Conservation (phyloP, 805 yeast genomes). For the Ogataea thermomethanolica region DNA sequence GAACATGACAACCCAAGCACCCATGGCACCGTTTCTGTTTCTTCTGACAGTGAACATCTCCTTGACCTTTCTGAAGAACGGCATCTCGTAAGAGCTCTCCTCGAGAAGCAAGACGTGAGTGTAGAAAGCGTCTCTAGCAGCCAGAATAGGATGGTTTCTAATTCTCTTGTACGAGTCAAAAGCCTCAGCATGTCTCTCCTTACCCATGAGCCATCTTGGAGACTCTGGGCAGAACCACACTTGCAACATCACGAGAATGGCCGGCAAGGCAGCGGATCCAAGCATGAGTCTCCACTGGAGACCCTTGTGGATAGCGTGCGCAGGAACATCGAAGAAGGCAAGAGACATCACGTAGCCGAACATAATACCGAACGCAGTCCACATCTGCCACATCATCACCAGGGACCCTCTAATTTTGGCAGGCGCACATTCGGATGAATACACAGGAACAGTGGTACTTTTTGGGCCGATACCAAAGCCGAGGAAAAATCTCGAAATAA, state of each 20-base stretch:
- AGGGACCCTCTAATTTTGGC: slow-evolving; percentile 61
- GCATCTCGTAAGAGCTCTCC: slow-evolving; percentile 49
- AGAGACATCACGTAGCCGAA: slow-evolving; percentile 63
- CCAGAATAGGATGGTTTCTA: slow-evolving; percentile 51
- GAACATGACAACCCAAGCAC: slow-evolving; percentile 79
- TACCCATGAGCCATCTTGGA: slow-evolving; percentile 77
- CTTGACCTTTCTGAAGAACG: slow-evolving; percentile 44
- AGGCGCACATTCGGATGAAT: slow-evolving; percentile 64
- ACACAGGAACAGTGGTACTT: slow-evolving; percentile 68
- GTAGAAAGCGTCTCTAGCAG: slow-evolving; percentile 70
- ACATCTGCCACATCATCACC: slow-evolving; percentile 73
- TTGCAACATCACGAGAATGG: slow-evolving; percentile 54
- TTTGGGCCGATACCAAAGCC: slow-evolving; percentile 73
- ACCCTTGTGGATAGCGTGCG: slow-evolving; percentile 44
- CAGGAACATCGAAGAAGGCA: slow-evolving; percentile 56
- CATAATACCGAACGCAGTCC: slow-evolving; percentile 73
- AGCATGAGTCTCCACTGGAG: slow-evolving; percentile 71
- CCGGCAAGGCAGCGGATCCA: slow-evolving; percentile 66
- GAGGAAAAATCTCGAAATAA: slow-evolving; percentile 59
- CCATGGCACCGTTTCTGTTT: slow-evolving; percentile 78
- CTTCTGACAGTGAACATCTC: slow-evolving; percentile 71
- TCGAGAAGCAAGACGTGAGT: slow-evolving; percentile 62
- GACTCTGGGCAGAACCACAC: slow-evolving; percentile 71
- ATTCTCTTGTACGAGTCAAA: slow-evolving; percentile 47
- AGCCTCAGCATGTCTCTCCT: slow-evolving; percentile 58